Conservation (phyloP, 2,329 filamentous ascomycete species). For the Aspergillus intermedius region DNA sequence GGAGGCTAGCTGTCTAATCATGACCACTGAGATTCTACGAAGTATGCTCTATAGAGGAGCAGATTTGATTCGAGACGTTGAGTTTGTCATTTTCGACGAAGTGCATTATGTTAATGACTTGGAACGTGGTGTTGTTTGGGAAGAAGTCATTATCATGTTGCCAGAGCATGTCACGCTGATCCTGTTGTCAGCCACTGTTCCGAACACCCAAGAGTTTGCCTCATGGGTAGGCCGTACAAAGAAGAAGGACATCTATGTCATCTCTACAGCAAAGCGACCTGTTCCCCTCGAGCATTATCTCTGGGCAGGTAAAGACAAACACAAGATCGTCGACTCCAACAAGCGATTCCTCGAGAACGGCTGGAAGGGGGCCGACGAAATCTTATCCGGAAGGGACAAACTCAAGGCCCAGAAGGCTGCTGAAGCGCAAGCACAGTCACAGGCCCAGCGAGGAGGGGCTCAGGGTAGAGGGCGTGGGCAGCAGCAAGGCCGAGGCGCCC, state of each 20-base stretch:
- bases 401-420: constrained; percentile 51
- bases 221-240: constrained; percentile 98
- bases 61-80: constrained; percentile 91
- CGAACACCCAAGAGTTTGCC: constrained; percentile 95
- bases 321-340: constrained; percentile 90
- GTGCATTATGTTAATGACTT: constrained; percentile 98
- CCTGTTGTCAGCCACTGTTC: constrained; percentile 88
- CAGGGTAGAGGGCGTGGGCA: constrained; percentile 51
- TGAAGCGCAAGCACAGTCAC: constrained; percentile 46
- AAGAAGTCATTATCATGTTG: constrained; percentile 99
- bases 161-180: constrained; percentile 96
- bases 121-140: constrained; percentile 96
- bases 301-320: constrained; percentile 86
- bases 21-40: constrained; percentile 96
- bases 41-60: constrained; percentile 98
- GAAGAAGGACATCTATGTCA: constrained; percentile 98
- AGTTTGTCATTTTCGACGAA: constrained; percentile 98
- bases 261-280: constrained; percentile 90
- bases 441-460: constrained; percentile 47
- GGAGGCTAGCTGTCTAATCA: constrained; percentile 95
- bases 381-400: constrained; percentile 76
- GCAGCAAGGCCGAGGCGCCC: constrained; percentile 41
- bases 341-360: constrained; percentile 88
- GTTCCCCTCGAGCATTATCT: constrained; percentile 94
- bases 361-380: constrained; percentile 88